Conservation (phyloP, 495 filamentous ascomycete species). For the Alectoria sarmentosa region DNA sequence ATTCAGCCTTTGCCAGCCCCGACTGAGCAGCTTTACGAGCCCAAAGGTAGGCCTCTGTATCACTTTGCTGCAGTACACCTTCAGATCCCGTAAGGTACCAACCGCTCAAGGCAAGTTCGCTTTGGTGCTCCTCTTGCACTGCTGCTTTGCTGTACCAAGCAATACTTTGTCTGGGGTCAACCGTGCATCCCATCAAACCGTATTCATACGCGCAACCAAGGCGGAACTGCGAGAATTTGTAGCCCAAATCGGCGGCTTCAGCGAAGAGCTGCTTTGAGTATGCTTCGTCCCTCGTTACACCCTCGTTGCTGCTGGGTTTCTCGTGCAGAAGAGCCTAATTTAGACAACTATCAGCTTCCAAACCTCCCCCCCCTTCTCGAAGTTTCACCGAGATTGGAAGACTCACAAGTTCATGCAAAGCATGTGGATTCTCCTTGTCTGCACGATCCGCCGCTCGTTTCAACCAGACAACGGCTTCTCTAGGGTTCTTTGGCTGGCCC, state of each 20-base stretch:
- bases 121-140: constrained; percentile 90
- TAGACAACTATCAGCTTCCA: constrained; percentile 8
- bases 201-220: constrained; percentile 87
- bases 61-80: constrained; percentile 81
- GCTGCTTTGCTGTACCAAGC: constrained; percentile 91
- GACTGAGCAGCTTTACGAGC: constrained; percentile 83
- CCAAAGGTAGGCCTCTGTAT: constrained; percentile 97
- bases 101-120: constrained; percentile 82
- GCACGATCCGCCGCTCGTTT: constrained; percentile 88
- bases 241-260: constrained; percentile 83
- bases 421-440: constrained; percentile 86
- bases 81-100: constrained; percentile 95
- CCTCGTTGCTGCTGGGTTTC: constrained; percentile 56
- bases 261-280: constrained; percentile 76
- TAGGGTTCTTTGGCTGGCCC: constrained; percentile 74
- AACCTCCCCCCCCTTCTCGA: no score
- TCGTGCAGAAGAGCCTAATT: constrained; percentile 67
- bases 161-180: constrained; percentile 78
- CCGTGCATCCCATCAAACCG: constrained; percentile 69
- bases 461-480: constrained; percentile 83
- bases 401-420: constrained; percentile 72
- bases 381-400: not conserved
- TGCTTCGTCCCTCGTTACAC: constrained; percentile 68
- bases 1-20: constrained; percentile 85
- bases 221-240: constrained; percentile 91